Base-by-base conservation (phyloP, 139 green algal genomes). In the Chlamydomonas asymmetrica region DNA sequence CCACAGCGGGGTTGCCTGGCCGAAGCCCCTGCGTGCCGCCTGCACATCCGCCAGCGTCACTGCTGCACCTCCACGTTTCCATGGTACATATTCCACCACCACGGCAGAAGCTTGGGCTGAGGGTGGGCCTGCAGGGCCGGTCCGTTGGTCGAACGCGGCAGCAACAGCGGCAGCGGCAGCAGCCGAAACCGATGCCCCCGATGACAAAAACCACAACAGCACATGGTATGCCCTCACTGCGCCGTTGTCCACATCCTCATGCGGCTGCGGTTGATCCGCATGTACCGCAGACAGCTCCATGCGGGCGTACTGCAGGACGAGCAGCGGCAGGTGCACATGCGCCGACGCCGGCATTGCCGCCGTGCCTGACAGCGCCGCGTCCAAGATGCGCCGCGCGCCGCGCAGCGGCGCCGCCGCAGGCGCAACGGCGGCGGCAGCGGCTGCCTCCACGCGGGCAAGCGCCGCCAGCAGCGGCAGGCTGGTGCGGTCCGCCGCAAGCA, bases 391-490 rank as follows among this genome's bases (percentile, higher is more conserved):
- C 32, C 66, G 59, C 22, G 75, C 61, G 25, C 48, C 59, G 49
- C 20, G 49, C 49, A 22, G 49, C 20, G 20, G 20, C 29, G 59
- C 59, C 20, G 59, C 27, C n/a, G 59, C n/a, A 31, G n/a, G 23
- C 50, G 63, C 63, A 10, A 37, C 43, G 6, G 45, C 49, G 70
- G 78, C 76, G 13, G 85, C 73, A 0, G 82, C 71, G 5, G 59
- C 43, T 9, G 49, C 73, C 63, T 93, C 80, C 38, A 90, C 56
- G 34, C 66, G 22, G 2, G 81, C 81, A 56, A 89, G 85, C 0
- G 88, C 80, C 31, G 40, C 71, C 76, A 81, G 87, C 64, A 92
- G 74, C 48, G 39, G 63, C 35, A 88, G 60, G 57, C 83, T 82
- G 37, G 72, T 66, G 18, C 88, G 73, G 29, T 80, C 84, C 59